Evolutionary conservation across 768 basidiomycete species (phyloP).

Genomic region (Amanita rimosa): DNA sequence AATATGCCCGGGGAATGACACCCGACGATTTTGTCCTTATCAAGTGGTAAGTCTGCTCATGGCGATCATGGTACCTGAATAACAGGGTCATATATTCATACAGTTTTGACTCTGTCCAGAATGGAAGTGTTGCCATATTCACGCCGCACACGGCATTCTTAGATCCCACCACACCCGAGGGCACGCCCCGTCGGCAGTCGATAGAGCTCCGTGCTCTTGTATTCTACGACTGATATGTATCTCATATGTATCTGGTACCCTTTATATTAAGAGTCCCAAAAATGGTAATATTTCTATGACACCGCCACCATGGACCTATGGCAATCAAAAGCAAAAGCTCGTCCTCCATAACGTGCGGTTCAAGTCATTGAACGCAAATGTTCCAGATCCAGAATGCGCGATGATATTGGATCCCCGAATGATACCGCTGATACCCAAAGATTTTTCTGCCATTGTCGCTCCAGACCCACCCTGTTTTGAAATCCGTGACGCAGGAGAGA

Average conservation of each 20-base stretch:
- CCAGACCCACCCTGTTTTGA: constrained; percentile 11
- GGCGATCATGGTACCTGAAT: not conserved
- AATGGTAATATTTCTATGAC: not conserved
- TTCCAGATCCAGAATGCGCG: constrained; percentile 2
- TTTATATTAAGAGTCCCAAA: too few species aligned
- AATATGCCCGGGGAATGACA: constrained; percentile 7
- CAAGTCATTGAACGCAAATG: not conserved
- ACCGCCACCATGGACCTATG: constrained; percentile 5
- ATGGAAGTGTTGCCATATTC: constrained; percentile 38
- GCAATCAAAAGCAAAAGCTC: constrained; percentile 4
- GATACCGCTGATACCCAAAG: constrained; percentile 3
- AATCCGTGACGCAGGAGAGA: constrained; percentile 16
- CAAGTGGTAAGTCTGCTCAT: not conserved
- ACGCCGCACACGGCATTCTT: constrained; percentile 57
- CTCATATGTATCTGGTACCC: too few species aligned
- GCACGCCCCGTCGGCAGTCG: constrained; percentile 38
- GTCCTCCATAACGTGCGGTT: constrained; percentile 5
- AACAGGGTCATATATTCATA: too few species aligned
- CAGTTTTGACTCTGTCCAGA: constrained; percentile 17
- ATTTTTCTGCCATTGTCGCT: not conserved
- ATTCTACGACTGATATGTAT: constrained; percentile 36
- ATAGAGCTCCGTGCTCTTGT: constrained; percentile 54
- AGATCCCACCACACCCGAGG: constrained; percentile 40
- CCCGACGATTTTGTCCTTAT: not conserved
- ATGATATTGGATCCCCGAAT: constrained; percentile 4